These are phyloP conservation scores for Angophora floribunda DNA, from an alignment of 345 rosid genomes.

Conservation along the genomic window DNA sequence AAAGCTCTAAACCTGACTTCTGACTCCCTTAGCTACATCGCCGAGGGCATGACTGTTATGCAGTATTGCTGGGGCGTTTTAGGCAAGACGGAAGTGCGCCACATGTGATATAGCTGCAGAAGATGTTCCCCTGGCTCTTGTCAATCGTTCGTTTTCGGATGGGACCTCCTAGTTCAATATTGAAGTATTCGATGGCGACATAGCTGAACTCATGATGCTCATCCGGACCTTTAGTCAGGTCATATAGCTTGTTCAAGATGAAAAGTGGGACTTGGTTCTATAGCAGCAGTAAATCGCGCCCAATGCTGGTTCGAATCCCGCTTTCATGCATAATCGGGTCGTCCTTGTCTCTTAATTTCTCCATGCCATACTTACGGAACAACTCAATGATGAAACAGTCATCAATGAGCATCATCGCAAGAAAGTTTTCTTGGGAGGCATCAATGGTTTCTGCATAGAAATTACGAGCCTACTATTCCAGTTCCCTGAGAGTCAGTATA, in stretches of 20 bases:
- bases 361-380: background rate
- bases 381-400: background rate
- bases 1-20: no score
- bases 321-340: no score
- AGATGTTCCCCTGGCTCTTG: no score
- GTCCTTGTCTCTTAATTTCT: no score
- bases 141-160: no score
- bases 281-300: background rate
- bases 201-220: background rate
- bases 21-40: no score
- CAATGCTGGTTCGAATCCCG: fast-evolving
- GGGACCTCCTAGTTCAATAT: no score
- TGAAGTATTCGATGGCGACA: no score
- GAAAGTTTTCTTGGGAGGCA: background rate
- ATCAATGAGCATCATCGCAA: background rate
- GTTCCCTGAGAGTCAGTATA: background rate
- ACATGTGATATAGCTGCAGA: no score
- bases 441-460: background rate
- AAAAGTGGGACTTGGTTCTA: background rate
- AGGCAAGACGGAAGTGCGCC: no score
- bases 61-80: no score
- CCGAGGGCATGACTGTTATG: no score
- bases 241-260: background rate
- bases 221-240: background rate
- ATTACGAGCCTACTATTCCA: background rate